A percentile compares a stretch with the other conserved stretches of the same genome.
These are phyloP conservation scores for Alternaria infectoria DNA, from an alignment of 2,329 filamentous ascomycete species.

Conservation along the genomic window DNA sequence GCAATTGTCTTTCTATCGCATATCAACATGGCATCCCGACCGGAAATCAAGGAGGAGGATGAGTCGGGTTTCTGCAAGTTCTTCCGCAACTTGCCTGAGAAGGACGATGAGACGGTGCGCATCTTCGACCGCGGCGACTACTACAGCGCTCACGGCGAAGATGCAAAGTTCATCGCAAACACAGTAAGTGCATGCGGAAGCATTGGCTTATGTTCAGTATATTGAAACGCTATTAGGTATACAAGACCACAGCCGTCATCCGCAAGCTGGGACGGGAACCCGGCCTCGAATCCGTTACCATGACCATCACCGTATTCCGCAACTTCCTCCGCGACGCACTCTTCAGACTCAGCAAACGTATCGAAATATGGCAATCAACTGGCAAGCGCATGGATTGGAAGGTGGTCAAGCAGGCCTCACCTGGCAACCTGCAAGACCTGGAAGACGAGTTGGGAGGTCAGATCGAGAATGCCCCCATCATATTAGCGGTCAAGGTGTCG, in stretches of 20 bases:
- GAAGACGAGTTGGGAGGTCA: constrained; percentile 91
- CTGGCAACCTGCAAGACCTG: constrained; percentile 94
- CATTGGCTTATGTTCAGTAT: too few species aligned
- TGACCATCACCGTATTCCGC: constrained; percentile 92
- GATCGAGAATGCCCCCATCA: constrained; percentile 89
- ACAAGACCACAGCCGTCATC: constrained; percentile 96
- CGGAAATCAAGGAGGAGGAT: constrained; percentile 79
- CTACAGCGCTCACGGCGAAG: constrained; percentile 90
- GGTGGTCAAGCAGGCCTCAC: constrained; percentile 85
- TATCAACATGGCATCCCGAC: constrained; percentile 58
- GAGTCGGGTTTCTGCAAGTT: constrained; percentile 96
- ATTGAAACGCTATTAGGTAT: constrained; percentile 64
- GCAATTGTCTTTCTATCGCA: background rate
- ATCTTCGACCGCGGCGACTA: constrained; percentile 95
- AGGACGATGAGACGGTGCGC: constrained; percentile 77
- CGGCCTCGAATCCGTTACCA: constrained; percentile 90
- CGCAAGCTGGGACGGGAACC: constrained; percentile 85
- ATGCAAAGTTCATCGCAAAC: constrained; percentile 82
- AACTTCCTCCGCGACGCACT: constrained; percentile 95
- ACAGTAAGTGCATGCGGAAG: constrained; percentile 52
- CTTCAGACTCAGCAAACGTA: constrained; percentile 85
- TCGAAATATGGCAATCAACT: constrained; percentile 86
- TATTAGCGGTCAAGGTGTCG: constrained; percentile 90
- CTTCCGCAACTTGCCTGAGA: constrained; percentile 82
- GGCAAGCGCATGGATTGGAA: constrained; percentile 87